Evolutionary conservation across 257 asterid genomes (phyloP), one percentile per base, ranked within the genome.

Genomic region (Jacaranda copaia): DNA sequence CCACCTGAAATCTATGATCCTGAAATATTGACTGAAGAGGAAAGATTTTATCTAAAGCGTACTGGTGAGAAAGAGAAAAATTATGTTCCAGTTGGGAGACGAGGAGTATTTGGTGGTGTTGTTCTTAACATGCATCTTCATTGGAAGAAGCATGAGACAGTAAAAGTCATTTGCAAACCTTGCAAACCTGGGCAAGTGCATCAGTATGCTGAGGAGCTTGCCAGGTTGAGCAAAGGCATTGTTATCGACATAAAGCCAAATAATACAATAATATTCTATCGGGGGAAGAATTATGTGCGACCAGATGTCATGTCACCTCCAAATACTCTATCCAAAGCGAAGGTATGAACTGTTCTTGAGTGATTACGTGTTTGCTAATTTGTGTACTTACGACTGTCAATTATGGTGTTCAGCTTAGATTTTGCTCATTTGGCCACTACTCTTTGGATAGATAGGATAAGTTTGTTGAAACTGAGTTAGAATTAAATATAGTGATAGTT

Each of bases 71-170:
- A 88, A 82, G 93, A 93, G 97, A 95, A 95, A 79, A 85, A 89
- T 77, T 93, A 89, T 82, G 96, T 91, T 39, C 94, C 91, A 1
- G 91, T 95, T 60, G 97, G 99, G 63, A 91, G 99, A 72, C 83
- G 98, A 67, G 99, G 99, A 66, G 99, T 95, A 71, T 93, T 95
- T 89, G 98, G 98, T 72, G 98, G 98, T 43, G 97, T 93, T 82
- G 97, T 95, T 75, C 95, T 95, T 68, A 95, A 95, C 84, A 95
- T 95, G 97, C 99, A 95, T 86, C 97, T 93, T 68, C 99, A 95
- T 49, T 95, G 99, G 97, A 95, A 95, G 87, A 91, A 81, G 62
- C 99, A 95, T 9, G 99, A 95, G 78, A 95, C 99, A 0, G 93
- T 95, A 16, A 95, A 93, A 85, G 97, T 93, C 72, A 76, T 85